Conservation (phyloP, 2,329 filamentous ascomycete genomes). For the Nigrospora osmanthi region DNA sequence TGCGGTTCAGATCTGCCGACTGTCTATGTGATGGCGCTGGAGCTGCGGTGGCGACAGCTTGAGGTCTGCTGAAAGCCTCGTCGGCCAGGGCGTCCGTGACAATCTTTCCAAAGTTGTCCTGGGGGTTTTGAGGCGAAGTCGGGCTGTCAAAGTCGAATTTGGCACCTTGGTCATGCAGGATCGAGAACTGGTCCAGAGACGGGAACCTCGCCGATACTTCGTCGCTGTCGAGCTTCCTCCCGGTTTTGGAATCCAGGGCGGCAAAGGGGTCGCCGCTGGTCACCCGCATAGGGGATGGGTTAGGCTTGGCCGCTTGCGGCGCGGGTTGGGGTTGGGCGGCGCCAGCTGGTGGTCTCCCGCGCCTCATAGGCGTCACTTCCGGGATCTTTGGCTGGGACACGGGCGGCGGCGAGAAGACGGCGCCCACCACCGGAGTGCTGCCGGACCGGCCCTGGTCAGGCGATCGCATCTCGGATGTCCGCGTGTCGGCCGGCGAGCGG, state of each 20-base stretch:
- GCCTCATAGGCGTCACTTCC: constrained; percentile 87
- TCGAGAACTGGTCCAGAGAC: constrained; percentile 84
- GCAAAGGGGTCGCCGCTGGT: constrained; percentile 79
- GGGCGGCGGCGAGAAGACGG: constrained; percentile 70
- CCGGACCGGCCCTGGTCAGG: constrained; percentile 39
- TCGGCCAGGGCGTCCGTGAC: constrained; percentile 75
- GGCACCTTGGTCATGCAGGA: constrained; percentile 74
- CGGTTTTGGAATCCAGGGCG: constrained; percentile 66
- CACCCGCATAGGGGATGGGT: constrained; percentile 61
- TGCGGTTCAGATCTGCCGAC: constrained; percentile 20
- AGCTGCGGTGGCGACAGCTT: constrained; percentile 12
- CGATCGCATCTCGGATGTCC: constrained; percentile 39
- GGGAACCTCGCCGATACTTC: constrained; percentile 83
- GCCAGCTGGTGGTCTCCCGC: constrained; percentile 65
- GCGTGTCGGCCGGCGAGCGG: constrained; percentile 56
- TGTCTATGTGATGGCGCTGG: constrained; percentile 20
- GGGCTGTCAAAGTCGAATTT: constrained; percentile 76
- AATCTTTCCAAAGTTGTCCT: constrained; percentile 53
- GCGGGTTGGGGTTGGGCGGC: constrained; percentile 26
- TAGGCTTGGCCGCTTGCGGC: constrained; percentile 42
- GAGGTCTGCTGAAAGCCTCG: constrained; percentile 63
- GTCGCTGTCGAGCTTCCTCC: constrained; percentile 49
- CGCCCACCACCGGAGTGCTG: constrained; percentile 61
- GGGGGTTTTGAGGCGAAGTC: constrained; percentile 34
- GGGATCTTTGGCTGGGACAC: constrained; percentile 69